Evolutionary conservation across 2,329 filamentous ascomycete genomes (phyloP), one percentile per base, ranked within the genome.

Genomic region (Nectriaceae sp.): DNA sequence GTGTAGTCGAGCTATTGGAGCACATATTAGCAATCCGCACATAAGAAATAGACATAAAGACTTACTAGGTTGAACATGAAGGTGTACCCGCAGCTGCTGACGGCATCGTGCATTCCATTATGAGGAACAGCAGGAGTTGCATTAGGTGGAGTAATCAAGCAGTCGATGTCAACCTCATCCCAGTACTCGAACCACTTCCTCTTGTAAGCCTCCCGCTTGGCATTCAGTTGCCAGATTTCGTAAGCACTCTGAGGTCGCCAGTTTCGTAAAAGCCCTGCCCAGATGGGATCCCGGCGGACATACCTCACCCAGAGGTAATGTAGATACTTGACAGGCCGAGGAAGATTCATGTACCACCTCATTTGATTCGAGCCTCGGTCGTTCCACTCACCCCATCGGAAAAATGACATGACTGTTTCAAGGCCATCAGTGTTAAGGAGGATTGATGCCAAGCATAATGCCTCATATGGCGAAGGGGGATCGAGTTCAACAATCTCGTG

Each of bases 221-320:
- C 78, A 4, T 93, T 90, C 42, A 94, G 80, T 59, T 88, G 79
- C 90, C 90, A 97, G 65, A 93, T 87, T 69, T 96, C 85, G 52
- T 80, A 83, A 1, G 87, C 86, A 11, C 79, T 84, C 71, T 92
- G 91, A 45, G 82, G 79, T 44, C 84, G 79, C 82, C 89, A 96
- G 60, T 86, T 76, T 37, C 79, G 77, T 40, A 97, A 72, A 5
- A 97, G 70, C 0, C 84, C 86, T 0, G 91, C 90, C 88, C 90
- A 96, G 41, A 92, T 70, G 1, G 74, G 67, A 65, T 97, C 91
- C 11, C 84, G 73, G 45, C 84, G 82, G 53, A 97, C 75, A 66
- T 96, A 95, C 62, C 87, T 87, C n/a, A 94, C 86, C 80, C 88
- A 97, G 5, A 91, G 80, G 66, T 91, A 94, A 73, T 96, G 90